A percentile compares a stretch with the other conserved stretches of the same genome.
These are phyloP conservation scores for Fabrea salina DNA, from an alignment of 169 alveolate genomes.

Conservation along the genomic window DNA sequence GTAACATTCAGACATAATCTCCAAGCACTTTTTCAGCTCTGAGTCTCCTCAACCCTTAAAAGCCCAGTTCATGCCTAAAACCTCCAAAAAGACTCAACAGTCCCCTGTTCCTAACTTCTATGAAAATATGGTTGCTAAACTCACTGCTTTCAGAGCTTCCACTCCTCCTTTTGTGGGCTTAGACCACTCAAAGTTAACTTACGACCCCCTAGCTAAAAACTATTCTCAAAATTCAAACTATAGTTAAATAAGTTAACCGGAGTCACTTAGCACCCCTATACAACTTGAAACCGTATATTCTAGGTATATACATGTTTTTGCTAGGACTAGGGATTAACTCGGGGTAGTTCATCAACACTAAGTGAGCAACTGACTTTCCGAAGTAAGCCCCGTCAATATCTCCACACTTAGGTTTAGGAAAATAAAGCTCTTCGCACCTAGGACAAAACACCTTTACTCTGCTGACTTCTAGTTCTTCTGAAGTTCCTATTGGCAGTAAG, in stretches of 20 bases:
- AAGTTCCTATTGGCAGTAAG: slow-evolving; percentile 70
- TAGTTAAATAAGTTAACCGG: too few relatives aligned
- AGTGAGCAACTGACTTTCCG: slow-evolving; percentile 64
- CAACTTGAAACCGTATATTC: slow-evolving; percentile 40
- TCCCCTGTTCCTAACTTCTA: too few relatives aligned
- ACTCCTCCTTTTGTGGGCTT: not conserved
- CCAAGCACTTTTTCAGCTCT: too few relatives aligned
- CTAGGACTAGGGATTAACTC: slow-evolving; percentile 36
- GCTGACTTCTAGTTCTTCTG: slow-evolving; percentile 56
- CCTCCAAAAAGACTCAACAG: too few relatives aligned
- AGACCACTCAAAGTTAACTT: not conserved
- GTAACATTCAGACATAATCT: not conserved
- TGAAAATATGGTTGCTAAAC: not conserved
- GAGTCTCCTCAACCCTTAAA: too few relatives aligned
- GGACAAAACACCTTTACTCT: slow-evolving; percentile 66
- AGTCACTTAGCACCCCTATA: slow-evolving; percentile 1
- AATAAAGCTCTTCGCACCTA: slow-evolving; percentile 44
- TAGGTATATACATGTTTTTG: slow-evolving; percentile 31
- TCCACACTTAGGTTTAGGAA: slow-evolving; percentile 36
- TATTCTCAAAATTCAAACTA: too few relatives aligned
- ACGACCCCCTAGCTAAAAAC: not conserved
- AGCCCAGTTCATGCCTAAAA: too few relatives aligned
- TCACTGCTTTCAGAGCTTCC: not conserved
- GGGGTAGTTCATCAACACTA: slow-evolving; percentile 46
- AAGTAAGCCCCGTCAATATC: slow-evolving; percentile 72